Base-by-base conservation (phyloP, 2,329 filamentous ascomycete genomes). In the Stagonosporopsis cucurbitacearum region DNA sequence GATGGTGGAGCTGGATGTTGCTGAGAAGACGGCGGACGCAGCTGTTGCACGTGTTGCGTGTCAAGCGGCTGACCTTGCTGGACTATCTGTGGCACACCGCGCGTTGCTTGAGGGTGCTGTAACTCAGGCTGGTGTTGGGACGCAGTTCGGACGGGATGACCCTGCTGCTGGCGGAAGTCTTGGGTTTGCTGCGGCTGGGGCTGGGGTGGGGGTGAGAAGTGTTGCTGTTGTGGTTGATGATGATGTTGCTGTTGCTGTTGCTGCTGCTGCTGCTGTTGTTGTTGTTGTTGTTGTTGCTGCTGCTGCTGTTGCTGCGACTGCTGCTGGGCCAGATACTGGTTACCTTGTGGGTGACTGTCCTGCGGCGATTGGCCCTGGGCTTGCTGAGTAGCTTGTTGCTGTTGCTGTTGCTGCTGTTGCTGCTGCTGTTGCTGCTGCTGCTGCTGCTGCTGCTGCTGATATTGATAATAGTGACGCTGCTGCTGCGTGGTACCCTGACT, bases 1-100 rank as follows among this genome's bases (percentile, higher is more conserved):
- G 73, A 74, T 25, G 72, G 71, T 47, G 72, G 71, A 48, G 68
- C 68, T 59, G 72, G 65, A 50, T 72, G 66, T 32, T 70, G 69
- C 47, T 73, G 71, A 28, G 72, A 71, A 35, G 72, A 73, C 15
- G 71, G 68, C 23, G 72, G 70, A 20, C 70, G 67, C 44, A 72
- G 66, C 51, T 71, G 68, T 50, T 74, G 71, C 30, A 59, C 40
- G 45, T 71, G 69, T 36, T 68, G 71, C 44, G 56, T 46, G 56
- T 74, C 71, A 44, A 63, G 50, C 37, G 63, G 66, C 57, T 66
- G 66, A 23, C 57, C 61, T 37, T 70, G 68, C 49, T 68, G 68
- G 17, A 69, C 59, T 40, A 69, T 67, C 47, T 72, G 72, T 22
- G 66, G 71, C 44, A 68, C 56, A n/a, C 63, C 63, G 35, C 68